Base-by-base conservation (phyloP, 2,329 filamentous ascomycete species). In the Nemania sp. region DNA sequence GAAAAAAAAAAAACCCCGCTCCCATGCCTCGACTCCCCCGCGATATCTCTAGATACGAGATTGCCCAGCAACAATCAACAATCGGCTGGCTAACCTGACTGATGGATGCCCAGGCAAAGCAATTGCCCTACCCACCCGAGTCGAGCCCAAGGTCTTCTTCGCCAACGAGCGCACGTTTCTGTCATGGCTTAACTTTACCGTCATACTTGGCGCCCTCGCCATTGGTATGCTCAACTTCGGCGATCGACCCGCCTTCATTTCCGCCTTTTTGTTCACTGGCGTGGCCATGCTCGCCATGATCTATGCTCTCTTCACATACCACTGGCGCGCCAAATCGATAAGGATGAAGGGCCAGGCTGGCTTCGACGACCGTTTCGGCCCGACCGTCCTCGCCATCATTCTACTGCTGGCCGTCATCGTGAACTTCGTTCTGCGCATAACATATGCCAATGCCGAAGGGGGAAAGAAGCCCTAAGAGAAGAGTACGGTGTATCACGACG, bases 61-160 rank as follows among this genome's bases (percentile, higher is more conserved):
- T 20, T 43, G 15, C 15, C 35, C 15, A 39, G 35, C 15, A 3
- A 20, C 17, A 12, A 12, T 34, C 35, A n/a, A 39, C 39, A 55
- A 18, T 53, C 37, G 29, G 25, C 37, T 32, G 20, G 47, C 60
- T 60, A 52, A 63, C 47, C 21, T 32, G 37, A 7, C 13, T 5
- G 29, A 29, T 42, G 11, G n/a, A 43, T 34, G 47, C 51, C 13
- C 71, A 97, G 94, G 94, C 85, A 99, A 99, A 82, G 92, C 94
- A 75, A 98, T 99, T 76, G 94, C 95, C 72, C 91, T 99, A 67
- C 95, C 95, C 59, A 97, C 94, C 62, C 92, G 95, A 69, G 94
- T 99, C 78, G 95, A 99, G 79, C 95, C 95, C 72, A 99, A 99
- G 80, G 95, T 99, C 82, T 99, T 98, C 87, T 99, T 99, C 83